phyloP scores from a whole-genome alignment of 257 asterid species.

The Lithospermum erythrorhizon region DNA sequence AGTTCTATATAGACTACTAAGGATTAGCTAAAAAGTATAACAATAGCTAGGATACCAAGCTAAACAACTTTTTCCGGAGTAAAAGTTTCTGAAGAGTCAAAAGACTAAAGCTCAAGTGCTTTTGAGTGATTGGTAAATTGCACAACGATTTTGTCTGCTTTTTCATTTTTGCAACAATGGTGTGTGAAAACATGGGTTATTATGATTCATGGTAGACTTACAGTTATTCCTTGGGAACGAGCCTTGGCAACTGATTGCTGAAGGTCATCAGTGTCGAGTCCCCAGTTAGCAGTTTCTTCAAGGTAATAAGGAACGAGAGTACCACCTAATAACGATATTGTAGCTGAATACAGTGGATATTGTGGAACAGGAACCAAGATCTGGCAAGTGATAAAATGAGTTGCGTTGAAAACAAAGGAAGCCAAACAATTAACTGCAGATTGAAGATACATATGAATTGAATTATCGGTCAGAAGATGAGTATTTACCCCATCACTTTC shows the following conservation, averaged over 20 bases:
- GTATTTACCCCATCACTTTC: constrained; percentile 62
- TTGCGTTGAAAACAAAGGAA: background rate
- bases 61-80: background rate
- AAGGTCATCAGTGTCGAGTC: constrained; percentile 77
- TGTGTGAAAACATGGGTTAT: background rate
- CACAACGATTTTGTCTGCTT: background rate
- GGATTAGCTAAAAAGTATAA: background rate
- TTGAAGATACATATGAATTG: background rate
- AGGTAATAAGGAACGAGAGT: constrained; percentile 92
- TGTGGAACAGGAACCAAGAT: constrained; percentile 97
- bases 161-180: background rate
- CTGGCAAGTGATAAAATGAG: constrained; percentile 18
- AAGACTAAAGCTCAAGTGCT: background rate
- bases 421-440: background rate
- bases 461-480: background rate
- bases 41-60: background rate
- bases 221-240: constrained; percentile 81
- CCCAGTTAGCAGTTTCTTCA: constrained; percentile 98
- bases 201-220: constrained; percentile 22
- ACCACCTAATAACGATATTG: constrained; percentile 80
- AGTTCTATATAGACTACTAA: background rate
- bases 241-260: constrained; percentile 78
- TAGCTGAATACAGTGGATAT: constrained; percentile 94
- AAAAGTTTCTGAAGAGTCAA: background rate
- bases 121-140: background rate